These are phyloP conservation scores for Phascolomyces articulosus DNA, from an alignment of 371 early-diverging fungal genomes.

Conservation along the genomic window DNA sequence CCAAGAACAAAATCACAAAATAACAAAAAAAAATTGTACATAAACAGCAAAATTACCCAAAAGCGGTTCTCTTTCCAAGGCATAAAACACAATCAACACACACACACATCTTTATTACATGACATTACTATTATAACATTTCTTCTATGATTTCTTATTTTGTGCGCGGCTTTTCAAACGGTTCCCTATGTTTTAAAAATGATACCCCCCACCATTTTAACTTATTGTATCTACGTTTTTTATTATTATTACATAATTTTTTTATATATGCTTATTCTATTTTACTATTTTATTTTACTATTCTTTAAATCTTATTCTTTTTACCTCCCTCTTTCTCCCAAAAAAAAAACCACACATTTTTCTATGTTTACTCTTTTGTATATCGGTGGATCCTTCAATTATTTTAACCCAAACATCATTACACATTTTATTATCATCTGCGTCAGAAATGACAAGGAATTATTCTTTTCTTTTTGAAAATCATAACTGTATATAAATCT, in stretches of 20 bases:
- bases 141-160: not conserved
- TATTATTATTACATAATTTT: constrained; percentile 4
- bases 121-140: not conserved
- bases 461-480: constrained; percentile 8
- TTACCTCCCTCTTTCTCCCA: not conserved
- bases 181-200: not conserved
- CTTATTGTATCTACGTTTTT: constrained; percentile 3
- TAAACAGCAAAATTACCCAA: constrained; percentile 17
- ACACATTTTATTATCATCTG: constrained; percentile 2
- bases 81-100: constrained; percentile 1
- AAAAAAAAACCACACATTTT: no score
- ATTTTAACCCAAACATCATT: no score
- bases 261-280: no score
- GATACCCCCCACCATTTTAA: not conserved
- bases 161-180: constrained; percentile 8
- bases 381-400: constrained; percentile 12
- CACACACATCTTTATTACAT: not conserved
- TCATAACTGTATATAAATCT: constrained; percentile 12
- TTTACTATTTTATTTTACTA: no score
- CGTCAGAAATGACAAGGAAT: constrained; percentile 8
- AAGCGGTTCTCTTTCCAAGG: not conserved
- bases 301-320: not conserved
- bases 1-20: no score
- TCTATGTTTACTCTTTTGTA: constrained; percentile 7
- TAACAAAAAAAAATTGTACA: constrained; percentile 8